Evolutionary conservation across 257 asterid genomes (phyloP).

Genomic region (Gardenia jasminoides): DNA sequence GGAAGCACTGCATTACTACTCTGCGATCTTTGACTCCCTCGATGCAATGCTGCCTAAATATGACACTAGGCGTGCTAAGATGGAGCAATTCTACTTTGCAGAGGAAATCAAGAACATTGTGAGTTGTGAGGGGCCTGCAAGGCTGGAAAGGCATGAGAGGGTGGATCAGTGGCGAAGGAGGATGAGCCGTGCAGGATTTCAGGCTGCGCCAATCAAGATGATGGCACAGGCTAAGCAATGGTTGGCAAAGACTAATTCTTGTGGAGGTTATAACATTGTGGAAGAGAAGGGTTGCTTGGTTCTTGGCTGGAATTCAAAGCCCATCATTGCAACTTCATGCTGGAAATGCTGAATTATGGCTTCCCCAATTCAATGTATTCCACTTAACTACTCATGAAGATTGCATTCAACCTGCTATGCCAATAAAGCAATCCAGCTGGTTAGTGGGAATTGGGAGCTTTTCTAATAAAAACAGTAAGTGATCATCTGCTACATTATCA

Average conservation of each 20-base stretch:
- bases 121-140: constrained; percentile 72
- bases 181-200: constrained; percentile 90
- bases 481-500: not conserved
- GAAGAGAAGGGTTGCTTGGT: constrained; percentile 88
- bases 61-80: constrained; percentile 67
- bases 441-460: constrained; percentile 1
- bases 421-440: constrained; percentile 4
- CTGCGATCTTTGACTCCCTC: constrained; percentile 73
- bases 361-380: not conserved
- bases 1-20: constrained; percentile 76
- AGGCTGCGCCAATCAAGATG: constrained; percentile 55
- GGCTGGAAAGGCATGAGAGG: constrained; percentile 80
- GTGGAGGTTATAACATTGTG: constrained; percentile 67
- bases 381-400: not conserved
- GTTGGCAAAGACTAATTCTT: constrained; percentile 42
- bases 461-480: not conserved
- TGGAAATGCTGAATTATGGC: constrained; percentile 66
- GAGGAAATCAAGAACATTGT: constrained; percentile 84
- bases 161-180: constrained; percentile 85
- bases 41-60: constrained; percentile 70
- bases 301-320: constrained; percentile 87
- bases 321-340: constrained; percentile 81
- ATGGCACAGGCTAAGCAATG: constrained; percentile 64
- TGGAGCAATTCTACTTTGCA: constrained; percentile 77
- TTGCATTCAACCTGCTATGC: not conserved